Conservation (phyloP, 257 asterid species). For the Cordia subcordata region DNA sequence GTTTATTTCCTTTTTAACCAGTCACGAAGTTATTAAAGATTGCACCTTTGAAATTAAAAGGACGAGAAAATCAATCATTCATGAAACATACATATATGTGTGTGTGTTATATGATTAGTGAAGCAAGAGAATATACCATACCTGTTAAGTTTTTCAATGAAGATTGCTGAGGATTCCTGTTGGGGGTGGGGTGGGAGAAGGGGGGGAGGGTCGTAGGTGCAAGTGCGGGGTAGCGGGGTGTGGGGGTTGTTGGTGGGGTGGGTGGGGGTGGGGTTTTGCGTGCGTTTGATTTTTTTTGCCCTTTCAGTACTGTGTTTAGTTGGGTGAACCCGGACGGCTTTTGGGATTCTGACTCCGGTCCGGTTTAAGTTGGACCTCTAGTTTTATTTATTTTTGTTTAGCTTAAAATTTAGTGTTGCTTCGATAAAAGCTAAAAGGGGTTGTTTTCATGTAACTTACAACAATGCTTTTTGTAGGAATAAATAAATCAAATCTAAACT, state of each 20-base stretch:
- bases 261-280: conserved; percentile 1
- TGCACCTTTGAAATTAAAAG: not conserved
- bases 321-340: not conserved
- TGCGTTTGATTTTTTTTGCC: not conserved
- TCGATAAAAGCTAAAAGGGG: too few relatives aligned
- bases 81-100: not conserved
- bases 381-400: too few relatives aligned
- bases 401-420: too few relatives aligned
- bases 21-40: not conserved
- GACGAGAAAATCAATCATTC: not conserved
- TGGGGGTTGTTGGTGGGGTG: conserved; percentile 5
- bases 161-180: not conserved
- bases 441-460: too few relatives aligned
- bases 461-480: too few relatives aligned
- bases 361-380: not conserved
- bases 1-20: too few relatives aligned
- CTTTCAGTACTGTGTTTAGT: conserved; percentile 2
- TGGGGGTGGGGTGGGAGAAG: not conserved
- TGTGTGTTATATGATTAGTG: not conserved
- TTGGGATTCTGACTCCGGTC: not conserved
- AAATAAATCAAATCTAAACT: too few relatives aligned
- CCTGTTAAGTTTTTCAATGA: conserved; percentile 4
- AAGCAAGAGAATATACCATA: not conserved
- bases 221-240: not conserved
- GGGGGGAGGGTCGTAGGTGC: not conserved